Percentiles rank a stretch among this genome's conserved stretches.
Conservation (phyloP, 805 yeast species). For the Lachancea nothofagi region DNA sequence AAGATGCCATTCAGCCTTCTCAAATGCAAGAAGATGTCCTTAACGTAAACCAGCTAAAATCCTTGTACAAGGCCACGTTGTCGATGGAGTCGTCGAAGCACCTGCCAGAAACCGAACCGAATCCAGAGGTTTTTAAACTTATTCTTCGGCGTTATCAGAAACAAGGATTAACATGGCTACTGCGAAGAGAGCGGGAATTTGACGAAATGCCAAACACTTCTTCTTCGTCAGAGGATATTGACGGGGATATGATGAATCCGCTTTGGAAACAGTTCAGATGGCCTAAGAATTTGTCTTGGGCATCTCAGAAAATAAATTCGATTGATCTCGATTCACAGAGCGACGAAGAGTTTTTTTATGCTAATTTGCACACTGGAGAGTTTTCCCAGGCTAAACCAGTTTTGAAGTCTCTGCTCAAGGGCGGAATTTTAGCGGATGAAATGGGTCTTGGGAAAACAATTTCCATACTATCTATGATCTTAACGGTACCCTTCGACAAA, state of each 20-base stretch:
- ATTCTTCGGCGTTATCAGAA: constrained; percentile 71
- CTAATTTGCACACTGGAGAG: constrained; percentile 75
- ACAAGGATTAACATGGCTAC: constrained; percentile 85
- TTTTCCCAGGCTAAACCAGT: constrained; percentile 64
- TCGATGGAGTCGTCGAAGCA: constrained; percentile 49
- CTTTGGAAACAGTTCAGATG: constrained; percentile 75
- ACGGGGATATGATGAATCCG: constrained; percentile 66
- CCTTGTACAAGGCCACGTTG: constrained; percentile 69
- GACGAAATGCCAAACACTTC: constrained; percentile 19
- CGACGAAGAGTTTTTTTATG: constrained; percentile 48
- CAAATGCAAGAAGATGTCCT: constrained; percentile 38
- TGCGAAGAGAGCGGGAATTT: constrained; percentile 66
- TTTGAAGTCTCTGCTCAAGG: constrained; percentile 53
- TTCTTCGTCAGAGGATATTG: constrained; percentile 24
- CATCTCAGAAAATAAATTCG: constrained; percentile 25
- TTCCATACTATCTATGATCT: constrained; percentile 68
- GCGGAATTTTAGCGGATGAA: constrained; percentile 92
- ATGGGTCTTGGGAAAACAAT: constrained; percentile 96
- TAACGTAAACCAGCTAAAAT: constrained; percentile 65
- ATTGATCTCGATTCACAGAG: neutral
- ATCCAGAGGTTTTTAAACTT: constrained; percentile 46
- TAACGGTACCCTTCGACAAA: constrained; percentile 54
- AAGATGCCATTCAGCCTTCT: constrained; percentile 11
- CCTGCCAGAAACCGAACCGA: constrained; percentile 58
- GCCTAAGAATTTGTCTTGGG: constrained; percentile 52